Evolutionary conservation across 176 grass and related monocot genomes (phyloP).

Genomic region (Pontederia crassipes): DNA sequence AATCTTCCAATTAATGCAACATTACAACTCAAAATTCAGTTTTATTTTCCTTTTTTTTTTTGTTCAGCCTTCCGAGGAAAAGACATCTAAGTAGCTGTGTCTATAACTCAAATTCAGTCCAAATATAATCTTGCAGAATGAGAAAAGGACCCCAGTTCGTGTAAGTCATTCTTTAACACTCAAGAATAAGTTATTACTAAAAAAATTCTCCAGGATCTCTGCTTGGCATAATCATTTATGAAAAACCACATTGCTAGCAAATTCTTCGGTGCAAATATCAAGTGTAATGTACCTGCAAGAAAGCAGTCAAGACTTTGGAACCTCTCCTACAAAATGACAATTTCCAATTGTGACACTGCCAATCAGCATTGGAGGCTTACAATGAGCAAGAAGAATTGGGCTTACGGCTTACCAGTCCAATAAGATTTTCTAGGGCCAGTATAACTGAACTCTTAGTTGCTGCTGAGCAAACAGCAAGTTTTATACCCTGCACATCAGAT

Average conservation of each 20-base stretch:
- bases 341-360: slow-evolving; percentile 3
- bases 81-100: too few relatives aligned
- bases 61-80: too few relatives aligned
- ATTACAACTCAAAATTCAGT: too few relatives aligned
- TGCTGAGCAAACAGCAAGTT: slow-evolving; percentile 92
- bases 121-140: too few relatives aligned
- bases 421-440: slow-evolving; percentile 76
- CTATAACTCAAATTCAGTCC: too few relatives aligned
- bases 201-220: too few relatives aligned
- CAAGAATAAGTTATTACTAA: too few relatives aligned
- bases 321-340: slow-evolving; percentile 41
- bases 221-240: neutral
- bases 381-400: slow-evolving; percentile 14
- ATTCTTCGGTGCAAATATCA: slow-evolving; percentile 6
- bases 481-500: slow-evolving; percentile 64
- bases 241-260: neutral
- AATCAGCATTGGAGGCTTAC: slow-evolving; percentile 9
- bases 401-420: slow-evolving; percentile 97
- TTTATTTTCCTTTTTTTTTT: too few relatives aligned
- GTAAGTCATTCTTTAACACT: too few relatives aligned
- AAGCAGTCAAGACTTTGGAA: slow-evolving; percentile 87
- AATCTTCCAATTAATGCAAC: too few relatives aligned
- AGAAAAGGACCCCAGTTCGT: too few relatives aligned
- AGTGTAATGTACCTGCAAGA: slow-evolving; percentile 56
- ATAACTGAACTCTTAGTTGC: slow-evolving; percentile 97